Base-by-base conservation (phyloP, 192 early-diverging fungal species). In the Rhizophagus clarus region DNA sequence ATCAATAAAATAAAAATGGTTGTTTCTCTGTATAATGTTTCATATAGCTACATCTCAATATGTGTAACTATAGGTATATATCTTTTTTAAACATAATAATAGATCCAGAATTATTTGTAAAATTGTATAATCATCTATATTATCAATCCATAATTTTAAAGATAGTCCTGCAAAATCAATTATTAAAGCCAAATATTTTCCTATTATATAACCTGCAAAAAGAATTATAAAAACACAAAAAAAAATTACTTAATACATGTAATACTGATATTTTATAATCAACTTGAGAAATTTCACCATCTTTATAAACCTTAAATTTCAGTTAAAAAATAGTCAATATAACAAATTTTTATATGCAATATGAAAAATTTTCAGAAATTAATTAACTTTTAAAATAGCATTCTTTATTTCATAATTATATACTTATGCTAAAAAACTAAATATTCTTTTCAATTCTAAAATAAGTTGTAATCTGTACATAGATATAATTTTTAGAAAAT, bases 71-170 rank as follows among this genome's bases (percentile, higher is more conserved):
- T 3, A 8, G 17, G 69, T 7, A 47, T 71, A 37, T n/a, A n/a
- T n/a, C n/a, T n/a, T n/a, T n/a, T n/a, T n/a, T n/a, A n/a, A n/a
- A n/a, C n/a, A n/a, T n/a, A n/a, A n/a, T n/a, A n/a, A n/a, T n/a
- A n/a, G n/a, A n/a, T n/a, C n/a, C n/a, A n/a, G n/a, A n/a, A n/a
- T n/a, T n/a, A n/a, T n/a, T n/a, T n/a, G n/a, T n/a, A n/a, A n/a
- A n/a, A n/a, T n/a, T n/a, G n/a, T n/a, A n/a, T 74, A 74, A 74
- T 74, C 73, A 73, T 74, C 56, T 74, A 74, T 61, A 74, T 74
- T 31, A 61, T 29, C 37, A 61, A 74, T 74, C 73, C 73, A 74
- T 60, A 14, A 74, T 74, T 74, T 47, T 14, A 74, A 14, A 6
- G 73, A 47, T 74, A 47, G 72, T 31, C 28, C 51, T n/a, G 20